Evolutionary conservation across 1,284 basidiomycete species (phyloP).

Genomic region (Puccinia horiana): DNA sequence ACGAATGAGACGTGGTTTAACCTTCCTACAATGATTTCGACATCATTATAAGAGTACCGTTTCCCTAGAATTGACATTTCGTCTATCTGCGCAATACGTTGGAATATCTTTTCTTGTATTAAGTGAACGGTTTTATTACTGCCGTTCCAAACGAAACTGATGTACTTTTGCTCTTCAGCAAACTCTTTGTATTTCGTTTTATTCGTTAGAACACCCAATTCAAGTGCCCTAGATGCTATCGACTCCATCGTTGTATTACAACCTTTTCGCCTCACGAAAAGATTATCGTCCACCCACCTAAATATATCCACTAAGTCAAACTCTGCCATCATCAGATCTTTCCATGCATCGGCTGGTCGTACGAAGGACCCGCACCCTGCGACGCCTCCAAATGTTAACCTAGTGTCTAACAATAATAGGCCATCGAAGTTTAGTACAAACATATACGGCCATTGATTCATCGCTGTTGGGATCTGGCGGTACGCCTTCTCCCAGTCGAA

Average conservation of each 20-base stretch:
- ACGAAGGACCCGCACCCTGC: neutral
- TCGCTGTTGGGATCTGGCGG: too few relatives aligned
- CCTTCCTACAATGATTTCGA: neutral
- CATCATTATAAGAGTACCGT: neutral
- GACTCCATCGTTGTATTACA: neutral
- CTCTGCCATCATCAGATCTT: conserved; percentile 9
- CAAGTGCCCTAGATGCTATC: neutral
- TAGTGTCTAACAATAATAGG: too few relatives aligned
- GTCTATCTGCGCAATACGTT: neutral
- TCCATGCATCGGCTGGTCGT: neutral
- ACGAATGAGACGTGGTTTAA: neutral
- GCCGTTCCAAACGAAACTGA: neutral
- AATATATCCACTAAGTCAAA: neutral
- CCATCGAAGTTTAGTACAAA: too few relatives aligned
- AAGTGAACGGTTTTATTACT: neutral
- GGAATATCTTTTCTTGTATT: neutral
- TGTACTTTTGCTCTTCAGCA: conserved; percentile 5
- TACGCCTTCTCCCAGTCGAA: too few relatives aligned
- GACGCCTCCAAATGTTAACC: too few relatives aligned
- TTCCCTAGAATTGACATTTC: neutral
- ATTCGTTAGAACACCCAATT: neutral
- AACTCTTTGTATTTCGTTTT: neutral
- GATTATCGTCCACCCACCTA: conserved; percentile 17
- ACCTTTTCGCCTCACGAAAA: neutral
- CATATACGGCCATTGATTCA: too few relatives aligned